These are phyloP conservation scores for Colletotrichum gloeosporioides DNA, from an alignment of 2,329 filamentous ascomycete species.

Conservation along the genomic window DNA sequence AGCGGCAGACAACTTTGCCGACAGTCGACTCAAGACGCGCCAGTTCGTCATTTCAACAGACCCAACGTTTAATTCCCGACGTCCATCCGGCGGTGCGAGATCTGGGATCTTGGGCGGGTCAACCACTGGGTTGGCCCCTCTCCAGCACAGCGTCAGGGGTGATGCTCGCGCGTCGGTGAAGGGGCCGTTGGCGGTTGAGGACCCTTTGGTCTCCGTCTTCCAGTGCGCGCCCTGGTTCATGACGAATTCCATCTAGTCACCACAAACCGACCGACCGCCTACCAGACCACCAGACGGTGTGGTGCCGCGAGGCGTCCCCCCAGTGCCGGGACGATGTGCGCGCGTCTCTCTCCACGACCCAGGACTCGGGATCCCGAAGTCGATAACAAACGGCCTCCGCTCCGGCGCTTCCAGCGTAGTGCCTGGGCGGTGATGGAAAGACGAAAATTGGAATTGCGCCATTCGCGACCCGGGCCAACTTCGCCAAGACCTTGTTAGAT, in stretches of 20 bases:
- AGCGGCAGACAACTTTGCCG: background rate
- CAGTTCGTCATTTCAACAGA: background rate
- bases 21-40: background rate
- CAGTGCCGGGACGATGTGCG: background rate
- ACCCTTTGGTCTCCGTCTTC: background rate
- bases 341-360: background rate
- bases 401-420: background rate
- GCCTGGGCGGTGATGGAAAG: background rate
- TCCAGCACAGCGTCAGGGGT: background rate
- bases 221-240: background rate
- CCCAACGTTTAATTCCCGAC: constrained; percentile 5
- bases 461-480: background rate
- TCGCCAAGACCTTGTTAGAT: constrained; percentile 13
- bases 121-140: background rate
- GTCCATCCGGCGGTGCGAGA: background rate
- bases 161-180: background rate
- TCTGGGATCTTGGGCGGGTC: constrained; percentile 4
- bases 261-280: background rate
- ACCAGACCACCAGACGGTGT: background rate
- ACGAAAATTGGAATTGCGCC: background rate
- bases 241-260: constrained; percentile 16
- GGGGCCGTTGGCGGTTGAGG: background rate
- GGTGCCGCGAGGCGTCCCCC: background rate
- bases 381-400: background rate
- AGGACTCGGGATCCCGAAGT: background rate